These are phyloP conservation scores for Viola odorata DNA, from an alignment of 345 rosid species.

Conservation along the genomic window DNA sequence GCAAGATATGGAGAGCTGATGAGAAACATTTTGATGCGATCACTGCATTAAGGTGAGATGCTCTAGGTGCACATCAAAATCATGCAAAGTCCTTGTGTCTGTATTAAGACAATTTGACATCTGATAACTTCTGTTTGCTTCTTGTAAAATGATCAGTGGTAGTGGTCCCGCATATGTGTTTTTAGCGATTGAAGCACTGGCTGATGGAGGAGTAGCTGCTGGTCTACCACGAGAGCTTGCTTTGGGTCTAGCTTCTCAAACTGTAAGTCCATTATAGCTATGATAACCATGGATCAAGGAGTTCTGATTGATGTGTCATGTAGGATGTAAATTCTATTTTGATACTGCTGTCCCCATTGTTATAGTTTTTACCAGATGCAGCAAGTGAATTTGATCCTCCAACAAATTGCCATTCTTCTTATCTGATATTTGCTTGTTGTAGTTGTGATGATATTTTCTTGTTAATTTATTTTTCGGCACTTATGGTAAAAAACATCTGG, in stretches of 20 bases:
- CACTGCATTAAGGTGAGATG: slow-evolving; percentile 76
- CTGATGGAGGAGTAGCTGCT: slow-evolving; percentile 97
- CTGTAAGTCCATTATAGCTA: slow-evolving; percentile 38
- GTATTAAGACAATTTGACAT: no score
- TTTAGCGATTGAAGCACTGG: slow-evolving; percentile 91
- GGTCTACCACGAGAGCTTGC: slow-evolving; percentile 94
- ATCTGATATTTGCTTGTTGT: no score
- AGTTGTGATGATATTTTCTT: no score
- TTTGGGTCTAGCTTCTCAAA: slow-evolving; percentile 73
- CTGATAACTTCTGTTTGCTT: not conserved
- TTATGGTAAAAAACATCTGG: no score
- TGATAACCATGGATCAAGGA: not conserved
- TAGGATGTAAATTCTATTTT: not conserved
- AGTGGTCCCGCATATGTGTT: slow-evolving; percentile 90
- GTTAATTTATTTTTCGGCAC: no score
- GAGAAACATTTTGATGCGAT: slow-evolving; percentile 87
- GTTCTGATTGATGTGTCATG: not conserved
- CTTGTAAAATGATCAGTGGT: slow-evolving; percentile 46
- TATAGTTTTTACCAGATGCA: not conserved
- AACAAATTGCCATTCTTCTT: no score
- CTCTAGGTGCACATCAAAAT: not conserved
- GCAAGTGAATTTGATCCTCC: no score
- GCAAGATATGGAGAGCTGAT: slow-evolving; percentile 81
- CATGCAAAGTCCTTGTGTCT: no score
- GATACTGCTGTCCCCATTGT: no score